These are phyloP conservation scores for Micractinium sp. DNA, from an alignment of 139 green algal species.

Conservation along the genomic window DNA sequence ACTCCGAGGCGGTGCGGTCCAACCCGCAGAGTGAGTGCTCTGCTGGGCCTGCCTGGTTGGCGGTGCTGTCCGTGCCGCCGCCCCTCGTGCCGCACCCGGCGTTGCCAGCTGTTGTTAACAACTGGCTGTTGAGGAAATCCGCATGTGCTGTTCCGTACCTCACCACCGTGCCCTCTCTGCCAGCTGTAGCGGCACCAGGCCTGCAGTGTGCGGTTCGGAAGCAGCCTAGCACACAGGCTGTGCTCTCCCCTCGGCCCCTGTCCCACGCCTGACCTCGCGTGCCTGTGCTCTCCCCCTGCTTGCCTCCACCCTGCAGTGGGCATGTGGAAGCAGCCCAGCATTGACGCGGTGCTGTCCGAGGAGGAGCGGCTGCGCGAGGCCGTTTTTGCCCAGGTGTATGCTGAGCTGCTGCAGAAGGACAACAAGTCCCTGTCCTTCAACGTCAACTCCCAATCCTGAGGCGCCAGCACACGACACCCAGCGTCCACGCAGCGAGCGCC, in stretches of 20 bases:
- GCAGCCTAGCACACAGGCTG: too few species aligned
- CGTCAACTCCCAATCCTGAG: conserved; percentile 4
- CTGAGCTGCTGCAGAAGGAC: conserved; percentile 30
- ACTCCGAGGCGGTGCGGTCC: conserved; percentile 23
- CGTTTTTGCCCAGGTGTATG: conserved; percentile 42
- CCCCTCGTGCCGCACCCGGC: too few species aligned
- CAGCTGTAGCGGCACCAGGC: too few species aligned
- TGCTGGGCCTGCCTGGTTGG: background rate
- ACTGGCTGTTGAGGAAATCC: too few species aligned
- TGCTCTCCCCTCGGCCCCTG: background rate
- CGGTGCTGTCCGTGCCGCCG: background rate
- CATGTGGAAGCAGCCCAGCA: conserved; percentile 32
- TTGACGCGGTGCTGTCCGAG: conserved; percentile 18
- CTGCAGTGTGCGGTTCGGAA: too few species aligned
- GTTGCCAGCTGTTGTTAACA: too few species aligned
- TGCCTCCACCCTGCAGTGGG: background rate
- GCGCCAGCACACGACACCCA: too few species aligned
- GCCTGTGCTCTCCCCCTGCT: too few species aligned
- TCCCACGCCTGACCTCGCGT: background rate
- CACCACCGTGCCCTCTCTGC: too few species aligned
- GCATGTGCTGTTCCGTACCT: too few species aligned
- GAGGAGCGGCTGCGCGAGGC: conserved; percentile 36
- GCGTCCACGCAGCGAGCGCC: too few species aligned
- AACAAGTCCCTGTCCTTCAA: conserved; percentile 8
- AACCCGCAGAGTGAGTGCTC: conserved; percentile 10